Evolutionary conservation across 495 filamentous ascomycete genomes (phyloP).

Genomic region (Tuber aestivum): DNA sequence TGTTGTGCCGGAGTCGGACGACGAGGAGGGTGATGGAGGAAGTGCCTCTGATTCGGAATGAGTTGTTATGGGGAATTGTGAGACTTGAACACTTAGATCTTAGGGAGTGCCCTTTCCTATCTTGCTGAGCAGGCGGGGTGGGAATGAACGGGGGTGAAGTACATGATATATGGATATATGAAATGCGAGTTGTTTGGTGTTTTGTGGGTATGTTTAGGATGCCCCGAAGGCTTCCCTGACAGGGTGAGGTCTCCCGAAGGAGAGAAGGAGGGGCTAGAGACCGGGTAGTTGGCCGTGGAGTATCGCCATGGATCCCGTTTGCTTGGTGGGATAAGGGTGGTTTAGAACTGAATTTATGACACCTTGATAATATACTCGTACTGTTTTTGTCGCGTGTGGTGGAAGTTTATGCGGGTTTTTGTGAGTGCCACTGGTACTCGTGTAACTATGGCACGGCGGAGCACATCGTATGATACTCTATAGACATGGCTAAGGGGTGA

Average conservation of each 20-base stretch:
- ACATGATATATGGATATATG: background rate
- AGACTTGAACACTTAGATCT: background rate
- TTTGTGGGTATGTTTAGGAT: background rate
- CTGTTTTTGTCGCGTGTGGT: background rate
- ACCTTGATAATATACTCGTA: background rate
- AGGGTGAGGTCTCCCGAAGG: background rate
- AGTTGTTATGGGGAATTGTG: background rate
- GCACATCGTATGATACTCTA: background rate
- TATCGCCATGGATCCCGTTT: background rate
- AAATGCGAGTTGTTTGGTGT: background rate
- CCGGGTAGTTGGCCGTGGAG: background rate
- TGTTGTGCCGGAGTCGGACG: conserved; percentile 39
- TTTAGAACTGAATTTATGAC: conserved; percentile 4
- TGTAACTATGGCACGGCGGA: background rate
- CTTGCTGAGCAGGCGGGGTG: background rate
- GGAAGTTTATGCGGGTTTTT: background rate
- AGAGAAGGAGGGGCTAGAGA: background rate
- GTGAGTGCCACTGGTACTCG: background rate
- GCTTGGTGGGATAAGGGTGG: background rate
- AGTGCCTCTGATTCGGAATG: conserved; percentile 32
- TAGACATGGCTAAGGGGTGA: background rate
- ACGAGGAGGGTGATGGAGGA: conserved; percentile 31
- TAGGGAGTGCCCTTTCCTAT: background rate
- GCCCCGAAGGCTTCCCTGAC: background rate
- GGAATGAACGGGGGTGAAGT: background rate